Base-by-base conservation (phyloP, 345 rosid genomes). In the Eucalyptus fibrosa region DNA sequence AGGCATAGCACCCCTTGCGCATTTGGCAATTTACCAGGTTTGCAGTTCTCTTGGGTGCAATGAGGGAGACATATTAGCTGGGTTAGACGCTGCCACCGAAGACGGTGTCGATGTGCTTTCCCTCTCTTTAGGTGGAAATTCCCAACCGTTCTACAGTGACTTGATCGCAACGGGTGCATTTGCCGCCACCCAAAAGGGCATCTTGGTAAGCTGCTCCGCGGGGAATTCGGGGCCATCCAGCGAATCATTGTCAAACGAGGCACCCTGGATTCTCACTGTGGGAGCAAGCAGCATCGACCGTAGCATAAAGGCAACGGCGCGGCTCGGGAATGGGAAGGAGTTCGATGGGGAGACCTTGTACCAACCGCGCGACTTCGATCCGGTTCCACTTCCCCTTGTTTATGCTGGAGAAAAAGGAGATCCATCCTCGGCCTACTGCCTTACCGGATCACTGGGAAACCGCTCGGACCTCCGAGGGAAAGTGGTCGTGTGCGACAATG, bases 271-370 rank as follows among this genome's bases (percentile, higher is more conserved):
- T 32, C 89, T 95, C 26, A 89, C 96, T 3, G 96, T 94, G 16
- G 98, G 97, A 28, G 96, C 97, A 6, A 94, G 96, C 88, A 92
- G 94, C 21, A 88, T 92, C 65, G 97, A 96, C 55, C 92, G 96
- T 83, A 92, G 90, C 62, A 92, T 96, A 13, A 92, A 91, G 11
- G 94, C 94, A 86, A 93, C 92, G 87, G 96, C 91, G 17, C 89
- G 91, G 62, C 92, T 90, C 6, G 95, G 95, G 21, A 91, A 94
- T 50, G 94, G 93, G 32, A 50, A 59, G 69, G 92, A 90, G 34
- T 44, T 88, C 85, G 89, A 90, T 37, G 92, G 94, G 72, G 91
- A 91, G 88, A 91, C 96, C 1, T 67, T 92, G 40, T 94, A 92
- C 91, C 94, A 94, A 86, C 94, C 93, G 23, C 56, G 45, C 32